A percentile compares a stretch with the other conserved stretches of the same genome.
Evolutionary conservation across 129 eudicot species (phyloP).

Genomic region (Chrysanthemum lavandulifolium): DNA sequence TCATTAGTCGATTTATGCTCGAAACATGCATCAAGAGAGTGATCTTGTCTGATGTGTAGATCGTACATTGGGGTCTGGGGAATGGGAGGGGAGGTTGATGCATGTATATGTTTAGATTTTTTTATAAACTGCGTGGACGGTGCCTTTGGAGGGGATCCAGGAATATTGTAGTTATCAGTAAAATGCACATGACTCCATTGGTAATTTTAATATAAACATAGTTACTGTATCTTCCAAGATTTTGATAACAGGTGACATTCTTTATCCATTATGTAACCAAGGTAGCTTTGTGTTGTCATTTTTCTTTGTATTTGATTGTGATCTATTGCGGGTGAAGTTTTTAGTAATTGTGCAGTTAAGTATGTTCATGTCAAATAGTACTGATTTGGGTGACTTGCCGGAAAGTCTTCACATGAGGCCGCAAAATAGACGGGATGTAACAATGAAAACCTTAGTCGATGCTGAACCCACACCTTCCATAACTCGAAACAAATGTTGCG

Average conservation of each 20-base stretch:
- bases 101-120: neutral
- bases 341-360: too few relatives aligned
- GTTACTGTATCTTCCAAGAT: neutral
- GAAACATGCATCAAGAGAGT: constrained; percentile 1
- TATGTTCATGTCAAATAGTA: too few relatives aligned
- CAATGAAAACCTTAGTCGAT: too few relatives aligned
- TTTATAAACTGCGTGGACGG: constrained; percentile 15
- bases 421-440: too few relatives aligned
- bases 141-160: constrained; percentile 16
- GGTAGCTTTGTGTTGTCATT: neutral
- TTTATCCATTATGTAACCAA: neutral
- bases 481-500: too few relatives aligned
- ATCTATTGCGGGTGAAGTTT: too few relatives aligned
- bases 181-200: constrained; percentile 15
- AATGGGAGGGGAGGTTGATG: neutral
- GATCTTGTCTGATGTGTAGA: constrained; percentile 2
- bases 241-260: neutral
- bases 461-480: too few relatives aligned
- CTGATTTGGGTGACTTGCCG: too few relatives aligned
- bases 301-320: too few relatives aligned
- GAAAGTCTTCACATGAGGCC: too few relatives aligned
- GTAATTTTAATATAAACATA: neutral
- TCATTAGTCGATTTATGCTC: neutral
- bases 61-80: neutral
- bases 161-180: constrained; percentile 9